Evolutionary conservation across 495 filamentous ascomycete species (phyloP), one percentile per base, ranked within the genome.

Genomic region (Neurospora sp.): DNA sequence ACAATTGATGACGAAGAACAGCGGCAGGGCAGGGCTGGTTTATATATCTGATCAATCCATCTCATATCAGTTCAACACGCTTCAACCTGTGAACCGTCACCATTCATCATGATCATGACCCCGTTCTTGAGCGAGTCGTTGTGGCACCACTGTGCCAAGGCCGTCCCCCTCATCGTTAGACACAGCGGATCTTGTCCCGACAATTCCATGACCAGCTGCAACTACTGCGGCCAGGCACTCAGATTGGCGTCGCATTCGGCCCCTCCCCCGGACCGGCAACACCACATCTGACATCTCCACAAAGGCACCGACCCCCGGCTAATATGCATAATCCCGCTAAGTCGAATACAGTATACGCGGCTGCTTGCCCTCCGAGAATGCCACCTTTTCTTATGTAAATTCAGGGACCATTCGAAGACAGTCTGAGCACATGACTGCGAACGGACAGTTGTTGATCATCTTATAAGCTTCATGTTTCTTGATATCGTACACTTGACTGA

Each of bases 311-410:
- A 66, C 54, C 54, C 54, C 54, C 54, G 54, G 54, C 27, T 66
- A 66, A 66, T 35, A 66, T 66, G 54, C 27, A 66, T 66, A 66
- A 66, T 66, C 54, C 74, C 76, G 69, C 78, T 81, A 80, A 73
- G 72, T 77, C 78, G 39, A 70, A 80, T 76, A 59, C 70, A 75
- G 79, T 38, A 71, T 73, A 76, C 72, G 76, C 79, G 79, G 79
- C 77, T 81, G 74, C 70, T 74, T 69, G 37, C 35, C 72, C 70
- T 81, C 79, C 79, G 79, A 81, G 76, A 74, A 80, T 80, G 79
- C 77, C 79, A 81, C 79, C 77, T 80, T 77, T 73, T 62, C 73
- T 54, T 46, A n/a, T n/a, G n/a, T n/a, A n/a, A 75, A 74, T 73
- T 46, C 62, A 44, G 66, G 69, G 62, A 39, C 71, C 46, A 70